phyloP scores from a whole-genome alignment of 495 filamentous ascomycete genomes.

The Aspergillus affinis region DNA sequence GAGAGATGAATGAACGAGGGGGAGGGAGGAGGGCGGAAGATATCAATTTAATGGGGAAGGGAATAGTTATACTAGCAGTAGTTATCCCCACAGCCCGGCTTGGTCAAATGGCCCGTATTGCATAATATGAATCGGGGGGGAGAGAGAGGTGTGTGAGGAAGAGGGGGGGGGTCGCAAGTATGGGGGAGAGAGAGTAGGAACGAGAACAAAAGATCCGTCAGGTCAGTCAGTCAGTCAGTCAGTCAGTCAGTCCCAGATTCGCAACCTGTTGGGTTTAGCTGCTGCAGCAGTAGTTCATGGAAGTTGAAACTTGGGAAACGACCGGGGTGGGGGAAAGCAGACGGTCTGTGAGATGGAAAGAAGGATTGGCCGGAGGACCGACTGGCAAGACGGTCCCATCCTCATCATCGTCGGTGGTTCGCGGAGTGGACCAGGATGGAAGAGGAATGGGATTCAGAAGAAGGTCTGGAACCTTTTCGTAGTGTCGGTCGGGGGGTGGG shows the following conservation, averaged over 20 bases:
- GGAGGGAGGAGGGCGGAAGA: slow-evolving; percentile 8
- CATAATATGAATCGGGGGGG: slow-evolving; percentile 10
- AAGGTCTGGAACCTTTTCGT: slow-evolving; percentile 9
- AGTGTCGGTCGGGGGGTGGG: slow-evolving; percentile 1
- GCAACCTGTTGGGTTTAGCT: not conserved
- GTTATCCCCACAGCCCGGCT: slow-evolving; percentile 15
- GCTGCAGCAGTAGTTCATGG: slow-evolving; percentile 13
- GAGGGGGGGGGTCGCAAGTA: slow-evolving; percentile 1
- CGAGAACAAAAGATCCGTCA: slow-evolving; percentile 19
- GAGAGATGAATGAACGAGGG: not conserved
- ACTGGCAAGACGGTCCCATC: not conserved
- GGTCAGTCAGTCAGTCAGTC: no score
- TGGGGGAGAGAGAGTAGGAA: slow-evolving; percentile 4
- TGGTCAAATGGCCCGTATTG: slow-evolving; percentile 12
- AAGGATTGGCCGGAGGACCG: slow-evolving; percentile 3
- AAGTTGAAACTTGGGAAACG: slow-evolving; percentile 16
- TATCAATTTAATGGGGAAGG: slow-evolving; percentile 15
- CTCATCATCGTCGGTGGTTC: no score
- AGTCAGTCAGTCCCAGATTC: no score
- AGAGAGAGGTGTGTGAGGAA: slow-evolving; percentile 5
- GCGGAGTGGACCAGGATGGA: slow-evolving; percentile 7
- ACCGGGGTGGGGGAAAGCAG: slow-evolving; percentile 6
- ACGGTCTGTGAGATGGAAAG: slow-evolving; percentile 4
- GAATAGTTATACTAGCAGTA: slow-evolving; percentile 3
- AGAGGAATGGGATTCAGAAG: slow-evolving; percentile 5